These are phyloP conservation scores for Acanthochlamys bracteata DNA, from an alignment of 106 monocot genomes.

Conservation along the genomic window DNA sequence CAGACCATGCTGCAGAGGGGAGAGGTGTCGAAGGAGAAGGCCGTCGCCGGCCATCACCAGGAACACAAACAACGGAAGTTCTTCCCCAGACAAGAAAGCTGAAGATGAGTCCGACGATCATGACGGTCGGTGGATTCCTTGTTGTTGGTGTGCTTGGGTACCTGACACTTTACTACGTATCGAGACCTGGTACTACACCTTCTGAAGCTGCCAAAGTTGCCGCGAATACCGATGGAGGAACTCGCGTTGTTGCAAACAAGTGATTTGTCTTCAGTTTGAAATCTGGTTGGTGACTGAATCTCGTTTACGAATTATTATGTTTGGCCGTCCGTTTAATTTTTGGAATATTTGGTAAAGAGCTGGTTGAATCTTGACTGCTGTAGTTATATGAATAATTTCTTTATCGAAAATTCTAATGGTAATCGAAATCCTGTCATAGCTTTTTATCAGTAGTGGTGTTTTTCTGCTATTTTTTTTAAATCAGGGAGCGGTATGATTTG, in stretches of 20 bases:
- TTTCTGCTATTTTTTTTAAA: no score
- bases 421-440: no score
- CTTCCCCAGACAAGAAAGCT: slow-evolving; percentile 9
- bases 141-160: slow-evolving; percentile 15
- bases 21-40: not conserved
- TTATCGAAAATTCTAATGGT: no score
- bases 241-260: not conserved
- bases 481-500: no score
- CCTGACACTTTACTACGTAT: slow-evolving; percentile 10
- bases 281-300: no score
- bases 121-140: slow-evolving; percentile 16
- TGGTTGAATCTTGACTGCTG: no score
- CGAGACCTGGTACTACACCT: slow-evolving; percentile 10
- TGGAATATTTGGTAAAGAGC: no score
- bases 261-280: not conserved
- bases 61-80: slow-evolving; percentile 1
- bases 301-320: no score
- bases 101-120: slow-evolving; percentile 4
- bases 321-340: no score
- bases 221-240: not conserved
- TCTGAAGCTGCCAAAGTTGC: slow-evolving; percentile 13
- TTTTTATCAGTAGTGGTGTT: no score
- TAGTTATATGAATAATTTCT: no score
- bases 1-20: not conserved
- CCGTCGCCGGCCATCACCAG: not conserved